phyloP scores from a whole-genome alignment of 1,284 basidiomycete genomes.

The Athelia sp. region DNA sequence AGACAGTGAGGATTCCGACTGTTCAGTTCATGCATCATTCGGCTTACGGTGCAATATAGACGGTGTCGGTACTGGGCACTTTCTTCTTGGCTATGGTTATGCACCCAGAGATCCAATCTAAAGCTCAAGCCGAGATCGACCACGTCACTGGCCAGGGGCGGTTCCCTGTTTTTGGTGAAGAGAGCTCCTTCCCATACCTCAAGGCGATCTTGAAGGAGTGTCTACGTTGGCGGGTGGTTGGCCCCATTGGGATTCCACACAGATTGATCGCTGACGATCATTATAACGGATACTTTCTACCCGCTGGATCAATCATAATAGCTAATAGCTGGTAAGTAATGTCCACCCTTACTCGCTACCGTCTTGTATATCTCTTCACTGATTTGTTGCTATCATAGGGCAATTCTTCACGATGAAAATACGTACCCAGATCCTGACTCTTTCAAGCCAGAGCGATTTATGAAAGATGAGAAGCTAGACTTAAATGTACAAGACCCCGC shows the following conservation, averaged over 20 bases:
- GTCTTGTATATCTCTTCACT: no score
- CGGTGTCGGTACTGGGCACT: slow-evolving; percentile 3
- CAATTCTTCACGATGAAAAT: neutral
- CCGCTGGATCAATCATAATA: no score
- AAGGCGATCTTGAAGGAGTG: neutral
- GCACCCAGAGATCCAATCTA: slow-evolving; percentile 16
- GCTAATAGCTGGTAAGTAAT: no score
- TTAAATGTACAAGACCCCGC: no score
- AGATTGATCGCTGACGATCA: no score
- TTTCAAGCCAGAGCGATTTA: slow-evolving; percentile 7
- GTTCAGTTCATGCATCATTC: neutral
- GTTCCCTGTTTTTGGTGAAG: slow-evolving; percentile 10
- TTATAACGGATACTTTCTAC: no score
- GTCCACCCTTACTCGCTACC: no score
- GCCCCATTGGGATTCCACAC: neutral
- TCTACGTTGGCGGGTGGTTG: neutral
- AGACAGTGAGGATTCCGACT: neutral
- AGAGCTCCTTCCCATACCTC: neutral
- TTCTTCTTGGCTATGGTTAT: slow-evolving; percentile 19
- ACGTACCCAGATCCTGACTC: slow-evolving; percentile 1
- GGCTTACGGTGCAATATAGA: neutral
- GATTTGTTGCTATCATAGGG: neutral
- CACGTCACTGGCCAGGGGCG: slow-evolving; percentile 13
- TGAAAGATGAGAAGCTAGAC: neutral
- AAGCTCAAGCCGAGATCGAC: slow-evolving; percentile 20